These are phyloP conservation scores for Lolium perenne DNA, from an alignment of 176 grass and related monocot genomes.

Conservation along the genomic window DNA sequence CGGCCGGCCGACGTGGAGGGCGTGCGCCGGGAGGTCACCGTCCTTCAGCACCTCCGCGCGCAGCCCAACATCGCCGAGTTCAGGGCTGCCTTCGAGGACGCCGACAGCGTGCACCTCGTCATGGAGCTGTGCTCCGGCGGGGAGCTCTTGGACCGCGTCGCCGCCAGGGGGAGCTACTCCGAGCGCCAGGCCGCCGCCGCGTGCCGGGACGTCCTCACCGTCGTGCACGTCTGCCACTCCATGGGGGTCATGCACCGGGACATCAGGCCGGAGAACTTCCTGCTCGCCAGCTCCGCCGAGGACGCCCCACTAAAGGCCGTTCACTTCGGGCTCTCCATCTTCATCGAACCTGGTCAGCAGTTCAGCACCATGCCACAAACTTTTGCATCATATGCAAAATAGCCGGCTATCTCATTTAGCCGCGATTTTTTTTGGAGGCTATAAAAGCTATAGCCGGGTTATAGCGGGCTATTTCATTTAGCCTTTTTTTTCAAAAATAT, in stretches of 20 bases:
- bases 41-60: constrained; percentile 89
- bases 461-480: no score
- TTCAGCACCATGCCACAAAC: constrained; percentile 20
- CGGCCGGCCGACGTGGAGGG: constrained; percentile 66
- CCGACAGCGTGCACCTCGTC: constrained; percentile 66
- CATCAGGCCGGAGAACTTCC: constrained; percentile 93
- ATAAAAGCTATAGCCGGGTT: no score
- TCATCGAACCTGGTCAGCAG: constrained; percentile 65
- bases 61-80: constrained; percentile 88
- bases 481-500: no score
- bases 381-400: no score
- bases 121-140: constrained; percentile 95
- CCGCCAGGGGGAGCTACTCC: constrained; percentile 60
- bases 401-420: no score
- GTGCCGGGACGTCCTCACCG: constrained; percentile 66
- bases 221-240: constrained; percentile 88
- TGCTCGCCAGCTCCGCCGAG: constrained; percentile 59
- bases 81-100: constrained; percentile 86
- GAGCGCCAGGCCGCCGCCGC: constrained; percentile 73
- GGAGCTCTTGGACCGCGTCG: constrained; percentile 90
- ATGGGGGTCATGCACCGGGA: constrained; percentile 93
- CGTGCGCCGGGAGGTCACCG: constrained; percentile 82
- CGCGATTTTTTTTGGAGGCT: no score
- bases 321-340: constrained; percentile 83
- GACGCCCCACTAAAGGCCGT: constrained; percentile 82